phyloP scores from a whole-genome alignment of 371 early-diverging fungal species.

The Lichtheimia ramosa region DNA sequence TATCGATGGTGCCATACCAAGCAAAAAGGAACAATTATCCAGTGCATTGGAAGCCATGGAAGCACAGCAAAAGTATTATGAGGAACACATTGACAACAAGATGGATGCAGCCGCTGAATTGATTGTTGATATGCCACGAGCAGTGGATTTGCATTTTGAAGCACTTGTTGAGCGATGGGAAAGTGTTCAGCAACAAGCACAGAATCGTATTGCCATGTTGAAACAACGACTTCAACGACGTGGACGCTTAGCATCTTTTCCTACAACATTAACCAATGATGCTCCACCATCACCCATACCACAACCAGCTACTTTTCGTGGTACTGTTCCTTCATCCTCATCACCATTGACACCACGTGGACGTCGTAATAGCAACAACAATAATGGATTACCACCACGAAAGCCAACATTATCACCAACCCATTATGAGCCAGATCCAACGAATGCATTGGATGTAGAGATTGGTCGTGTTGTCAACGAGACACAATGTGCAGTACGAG shows the following conservation, averaged over 20 bases:
- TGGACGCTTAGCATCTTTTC: conserved; percentile 4
- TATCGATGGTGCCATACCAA: background rate
- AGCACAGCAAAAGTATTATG: conserved; percentile 12
- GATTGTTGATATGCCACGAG: background rate
- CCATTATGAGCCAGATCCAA: conserved; percentile 63
- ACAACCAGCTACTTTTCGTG: background rate
- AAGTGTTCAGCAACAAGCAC: conserved; percentile 2
- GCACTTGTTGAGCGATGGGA: conserved; percentile 6
- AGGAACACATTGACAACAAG: conserved; percentile 5
- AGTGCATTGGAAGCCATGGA: conserved; percentile 4
- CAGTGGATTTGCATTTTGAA: background rate
- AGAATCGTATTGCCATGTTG: background rate
- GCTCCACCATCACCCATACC: no score
- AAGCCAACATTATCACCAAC: conserved; percentile 5
- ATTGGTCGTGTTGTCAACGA: conserved; percentile 69
- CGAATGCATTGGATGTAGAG: conserved; percentile 68
- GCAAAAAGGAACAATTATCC: conserved; percentile 5
- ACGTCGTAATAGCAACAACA: background rate
- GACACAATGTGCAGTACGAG: conserved; percentile 35
- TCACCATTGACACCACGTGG: background rate
- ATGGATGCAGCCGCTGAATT: conserved; percentile 1
- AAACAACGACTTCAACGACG: conserved; percentile 5
- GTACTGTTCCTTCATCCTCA: background rate
- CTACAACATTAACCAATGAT: background rate
- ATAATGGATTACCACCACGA: background rate